These are phyloP conservation scores for Kluyveromyces siamensis DNA, from an alignment of 805 yeast species.

Conservation along the genomic window DNA sequence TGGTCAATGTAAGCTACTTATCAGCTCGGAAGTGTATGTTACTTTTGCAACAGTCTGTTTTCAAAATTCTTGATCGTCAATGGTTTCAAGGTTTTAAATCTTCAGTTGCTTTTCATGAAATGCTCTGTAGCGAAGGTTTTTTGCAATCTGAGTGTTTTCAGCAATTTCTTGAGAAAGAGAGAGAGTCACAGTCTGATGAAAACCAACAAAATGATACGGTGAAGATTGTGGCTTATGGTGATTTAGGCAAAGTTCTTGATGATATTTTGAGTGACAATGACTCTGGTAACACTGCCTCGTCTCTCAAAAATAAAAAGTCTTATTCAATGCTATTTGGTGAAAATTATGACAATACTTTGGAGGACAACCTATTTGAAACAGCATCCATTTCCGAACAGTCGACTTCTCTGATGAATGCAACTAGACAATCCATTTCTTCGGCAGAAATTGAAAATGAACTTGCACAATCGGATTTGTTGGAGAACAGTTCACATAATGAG, in stretches of 20 bases:
- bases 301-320: background rate
- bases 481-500: background rate
- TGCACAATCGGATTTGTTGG: background rate
- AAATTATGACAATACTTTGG: conserved; percentile 7
- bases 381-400: background rate
- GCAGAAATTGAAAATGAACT: conserved; percentile 12
- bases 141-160: conserved; percentile 20
- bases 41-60: conserved; percentile 46
- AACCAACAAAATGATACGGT: conserved; percentile 8
- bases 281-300: conserved; percentile 36
- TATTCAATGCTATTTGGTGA: conserved; percentile 10
- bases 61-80: conserved; percentile 38
- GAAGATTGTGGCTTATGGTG: conserved; percentile 16
- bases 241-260: conserved; percentile 27
- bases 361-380: conserved; percentile 9
- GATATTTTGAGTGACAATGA: conserved; percentile 22
- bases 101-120: conserved; percentile 46
- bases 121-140: conserved; percentile 38
- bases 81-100: conserved; percentile 53
- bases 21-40: conserved; percentile 55
- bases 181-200: conserved; percentile 24
- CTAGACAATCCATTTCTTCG: background rate
- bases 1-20: conserved; percentile 3
- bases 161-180: conserved; percentile 18
- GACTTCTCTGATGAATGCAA: background rate